Conservation (phyloP, 192 early-diverging fungal genomes). For the Backusella australiensis region DNA sequence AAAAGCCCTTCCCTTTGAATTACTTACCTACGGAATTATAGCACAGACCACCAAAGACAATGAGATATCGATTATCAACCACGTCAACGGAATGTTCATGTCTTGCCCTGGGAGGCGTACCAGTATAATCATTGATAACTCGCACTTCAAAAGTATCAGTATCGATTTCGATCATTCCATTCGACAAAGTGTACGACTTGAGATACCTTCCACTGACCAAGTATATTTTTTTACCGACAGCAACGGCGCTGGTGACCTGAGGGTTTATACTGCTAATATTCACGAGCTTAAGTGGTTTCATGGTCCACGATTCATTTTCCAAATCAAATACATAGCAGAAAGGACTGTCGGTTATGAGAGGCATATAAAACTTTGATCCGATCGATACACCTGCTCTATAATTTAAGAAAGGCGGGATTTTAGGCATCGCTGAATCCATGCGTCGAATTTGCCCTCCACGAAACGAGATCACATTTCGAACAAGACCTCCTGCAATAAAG, state of each 20-base stretch:
- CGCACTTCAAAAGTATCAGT: constrained; percentile 6
- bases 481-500: not conserved
- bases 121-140: constrained; percentile 13
- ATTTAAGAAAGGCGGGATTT: constrained; percentile 1
- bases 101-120: constrained; percentile 25
- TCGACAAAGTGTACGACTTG: constrained; percentile 25
- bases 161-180: constrained; percentile 19
- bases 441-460: not conserved
- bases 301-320: constrained; percentile 16
- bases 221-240: constrained; percentile 26
- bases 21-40: constrained; percentile 33
- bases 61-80: constrained; percentile 23
- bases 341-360: constrained; percentile 19
- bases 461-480: constrained; percentile 8
- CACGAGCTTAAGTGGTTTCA: constrained; percentile 11
- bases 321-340: constrained; percentile 29
- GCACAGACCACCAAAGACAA: constrained; percentile 35
- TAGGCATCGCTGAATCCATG: not conserved
- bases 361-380: constrained; percentile 24
- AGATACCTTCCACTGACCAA: constrained; percentile 25
- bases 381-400: constrained; percentile 22
- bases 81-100: constrained; percentile 35
- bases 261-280: constrained; percentile 3
- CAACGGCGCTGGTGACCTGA: constrained; percentile 21
- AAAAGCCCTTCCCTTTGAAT: not conserved